Base-by-base conservation (phyloP, 768 basidiomycete genomes). In the Fomitopsis serialis region DNA sequence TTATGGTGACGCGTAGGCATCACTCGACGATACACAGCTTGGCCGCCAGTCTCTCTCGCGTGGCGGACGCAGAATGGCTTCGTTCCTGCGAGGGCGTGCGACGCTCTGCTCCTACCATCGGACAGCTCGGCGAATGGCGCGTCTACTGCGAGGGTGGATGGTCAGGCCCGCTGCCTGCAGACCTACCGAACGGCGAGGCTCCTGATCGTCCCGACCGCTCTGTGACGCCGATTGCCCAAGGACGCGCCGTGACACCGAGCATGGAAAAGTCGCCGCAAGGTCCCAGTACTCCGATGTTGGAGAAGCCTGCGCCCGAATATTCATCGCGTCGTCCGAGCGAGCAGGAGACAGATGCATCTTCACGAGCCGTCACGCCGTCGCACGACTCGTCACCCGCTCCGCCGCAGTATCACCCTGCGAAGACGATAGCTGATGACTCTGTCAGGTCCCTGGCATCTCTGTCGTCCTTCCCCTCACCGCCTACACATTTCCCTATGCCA, bases 21-120 rank as follows among this genome's bases (percentile, higher is more conserved):
- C 72, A 73, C 1, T 58, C 74, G 2, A 78, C 80, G 0, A 83
- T 81, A 1, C 82, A 79, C 48, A 77, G 68, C 54, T 74, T 89
- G 13, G 87, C 87, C 2, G 81, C 83, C 0, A 78, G 75, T 53
- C 70, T 92, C 19, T 75, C 85, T 9, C 77, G 86, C 23, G 71
- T 90, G n/a, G 88, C 87, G 1, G 88, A 92, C 53, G 81, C 82
- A 6, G 87, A 90, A 69, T 92, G 89, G 89, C 63, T 78, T 22
- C 81, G 81, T 35, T 70, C 78, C 12, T 88, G 85, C 59, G 89
- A 91, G 71, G 75, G 75, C n/a, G 78, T 90, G 22, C 79, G 88
- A 40, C 75, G 82, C 5, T 79, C 80, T 58, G 77, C 85, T 13
- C 82, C 87, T 0, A 77, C 76, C 12, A 74, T 92, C 32, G 89